Percentiles rank a stretch among this genome's conserved stretches.
Evolutionary conservation across 2,329 filamentous ascomycete genomes (phyloP).

Genomic region (Aspergillus ochraceus): DNA sequence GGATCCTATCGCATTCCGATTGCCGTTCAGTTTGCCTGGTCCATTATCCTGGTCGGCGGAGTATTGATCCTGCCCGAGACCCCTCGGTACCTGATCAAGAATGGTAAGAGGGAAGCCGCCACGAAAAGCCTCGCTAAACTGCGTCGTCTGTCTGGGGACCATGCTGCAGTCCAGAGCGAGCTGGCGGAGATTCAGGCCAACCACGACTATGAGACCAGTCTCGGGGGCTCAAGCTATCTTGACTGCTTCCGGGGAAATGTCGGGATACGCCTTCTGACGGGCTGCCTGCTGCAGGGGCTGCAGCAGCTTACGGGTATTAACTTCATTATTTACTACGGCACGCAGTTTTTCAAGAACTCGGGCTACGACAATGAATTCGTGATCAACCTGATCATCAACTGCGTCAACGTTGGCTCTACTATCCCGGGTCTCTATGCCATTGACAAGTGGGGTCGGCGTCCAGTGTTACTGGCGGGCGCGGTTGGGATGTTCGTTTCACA

Average conservation of each 20-base stretch:
- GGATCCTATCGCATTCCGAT: slow-evolving; percentile 78
- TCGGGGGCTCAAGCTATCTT: slow-evolving; percentile 38
- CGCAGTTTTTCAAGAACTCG: slow-evolving; percentile 41
- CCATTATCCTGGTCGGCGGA: slow-evolving; percentile 68
- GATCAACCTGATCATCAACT: slow-evolving; percentile 49
- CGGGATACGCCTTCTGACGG: slow-evolving; percentile 40
- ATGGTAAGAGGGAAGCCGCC: slow-evolving; percentile 65
- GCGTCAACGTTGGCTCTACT: slow-evolving; percentile 51
- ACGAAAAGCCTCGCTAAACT: slow-evolving; percentile 63
- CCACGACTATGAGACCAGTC: slow-evolving; percentile 72
- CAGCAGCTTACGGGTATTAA: slow-evolving; percentile 46
- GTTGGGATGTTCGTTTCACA: slow-evolving; percentile 48
- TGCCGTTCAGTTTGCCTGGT: slow-evolving; percentile 76
- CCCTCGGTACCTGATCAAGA: slow-evolving; percentile 80
- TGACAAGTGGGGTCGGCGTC: slow-evolving; percentile 51
- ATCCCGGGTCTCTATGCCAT: slow-evolving; percentile 51
- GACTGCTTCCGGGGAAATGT: slow-evolving; percentile 38
- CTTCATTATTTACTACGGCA: slow-evolving; percentile 45
- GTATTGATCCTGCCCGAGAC: slow-evolving; percentile 78
- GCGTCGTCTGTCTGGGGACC: slow-evolving; percentile 64
- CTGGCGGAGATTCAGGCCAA: slow-evolving; percentile 83
- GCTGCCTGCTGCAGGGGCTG: slow-evolving; percentile 40
- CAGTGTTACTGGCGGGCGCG: slow-evolving; percentile 48
- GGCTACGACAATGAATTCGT: slow-evolving; percentile 47
- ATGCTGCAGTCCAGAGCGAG: slow-evolving; percentile 73